Base-by-base conservation (phyloP, 768 basidiomycete species). In the Lactarius hatsudake region DNA sequence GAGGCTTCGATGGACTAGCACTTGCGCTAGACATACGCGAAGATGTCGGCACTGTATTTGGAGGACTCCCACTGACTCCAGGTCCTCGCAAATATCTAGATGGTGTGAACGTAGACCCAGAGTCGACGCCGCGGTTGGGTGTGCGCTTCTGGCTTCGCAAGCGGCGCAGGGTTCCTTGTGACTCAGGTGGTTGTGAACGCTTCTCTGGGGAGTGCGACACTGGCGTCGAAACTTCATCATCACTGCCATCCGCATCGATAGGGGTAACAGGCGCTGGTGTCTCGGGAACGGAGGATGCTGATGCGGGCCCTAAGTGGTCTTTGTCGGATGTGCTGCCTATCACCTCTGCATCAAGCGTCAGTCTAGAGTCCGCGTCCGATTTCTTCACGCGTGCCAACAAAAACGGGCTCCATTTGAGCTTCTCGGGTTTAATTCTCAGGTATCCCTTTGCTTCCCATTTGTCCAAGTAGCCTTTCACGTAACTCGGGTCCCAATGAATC, bases 341-440 rank as follows among this genome's bases (percentile, higher is more conserved):
- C 48, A 36, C 60, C 55, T 61, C 60, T 10, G 60, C 53, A 7
- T 59, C 62, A 40, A 54, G 64, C 13, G 62, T 68, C 57, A 71
- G 64, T 23, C 54, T 13, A 3, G 58, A 61, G 38, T 66, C 61
- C 9, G 67, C 69, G 42, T 76, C 74, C 15, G 73, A 63, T 71
- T 77, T 75, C 63, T 75, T 76, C 53, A 75, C 77, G 61, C 84
- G 80, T 6, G 87, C 81, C 54, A 94, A 77, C 45, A 97, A 79
- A 77, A 96, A 98, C 32, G 96, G 96, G 69, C 89, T 96, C 92
- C 96, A 99, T 74, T 93, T 94, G 68, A 98, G 82, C 75, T 87
- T 87, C 73, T 96, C 94, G 1, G 94, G 88, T 71, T 84, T 86
- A 65, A 93, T 79, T 70, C 77, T 84, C 67, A 94, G 73, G 72